These are phyloP conservation scores for Phytophthora pini DNA, from an alignment of 352 stramenopile species.

Conservation along the genomic window DNA sequence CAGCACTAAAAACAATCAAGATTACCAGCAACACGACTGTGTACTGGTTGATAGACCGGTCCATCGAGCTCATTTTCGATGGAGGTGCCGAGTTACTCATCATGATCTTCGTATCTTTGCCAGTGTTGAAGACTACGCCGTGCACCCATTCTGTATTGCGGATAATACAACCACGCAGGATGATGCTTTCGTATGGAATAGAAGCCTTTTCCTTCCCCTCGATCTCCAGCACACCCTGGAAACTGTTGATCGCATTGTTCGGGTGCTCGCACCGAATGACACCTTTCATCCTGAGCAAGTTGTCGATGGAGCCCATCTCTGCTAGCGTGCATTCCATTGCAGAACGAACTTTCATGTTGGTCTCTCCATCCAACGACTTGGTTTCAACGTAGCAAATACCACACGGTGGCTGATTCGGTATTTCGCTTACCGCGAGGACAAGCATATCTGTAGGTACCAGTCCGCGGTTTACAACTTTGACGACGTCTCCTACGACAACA, in stretches of 20 bases:
- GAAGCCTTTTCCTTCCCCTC: slow-evolving; percentile 58
- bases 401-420: slow-evolving; percentile 57
- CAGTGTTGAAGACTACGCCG: slow-evolving; percentile 94
- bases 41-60: slow-evolving; percentile 83
- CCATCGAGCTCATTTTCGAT: slow-evolving; percentile 90
- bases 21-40: slow-evolving; percentile 73
- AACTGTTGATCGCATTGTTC: slow-evolving; percentile 92
- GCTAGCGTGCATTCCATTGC: slow-evolving; percentile 76
- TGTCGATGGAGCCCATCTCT: slow-evolving; percentile 50
- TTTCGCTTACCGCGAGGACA: slow-evolving; percentile 79
- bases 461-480: slow-evolving; percentile 84
- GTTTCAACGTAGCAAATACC: slow-evolving; percentile 92
- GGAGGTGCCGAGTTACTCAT: slow-evolving; percentile 82
- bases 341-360: slow-evolving; percentile 92
- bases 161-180: slow-evolving; percentile 93
- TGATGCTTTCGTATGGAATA: slow-evolving; percentile 84
- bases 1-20: slow-evolving; percentile 68
- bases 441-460: slow-evolving; percentile 87
- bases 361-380: slow-evolving; percentile 93
- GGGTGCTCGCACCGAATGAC: slow-evolving; percentile 79
- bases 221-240: slow-evolving; percentile 86
- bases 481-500: slow-evolving; percentile 86
- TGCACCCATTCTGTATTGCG: slow-evolving; percentile 94
- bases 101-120: slow-evolving; percentile 94
- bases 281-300: slow-evolving; percentile 62